phyloP scores from a whole-genome alignment of 768 basidiomycete species.

The Mycena polygramma region DNA sequence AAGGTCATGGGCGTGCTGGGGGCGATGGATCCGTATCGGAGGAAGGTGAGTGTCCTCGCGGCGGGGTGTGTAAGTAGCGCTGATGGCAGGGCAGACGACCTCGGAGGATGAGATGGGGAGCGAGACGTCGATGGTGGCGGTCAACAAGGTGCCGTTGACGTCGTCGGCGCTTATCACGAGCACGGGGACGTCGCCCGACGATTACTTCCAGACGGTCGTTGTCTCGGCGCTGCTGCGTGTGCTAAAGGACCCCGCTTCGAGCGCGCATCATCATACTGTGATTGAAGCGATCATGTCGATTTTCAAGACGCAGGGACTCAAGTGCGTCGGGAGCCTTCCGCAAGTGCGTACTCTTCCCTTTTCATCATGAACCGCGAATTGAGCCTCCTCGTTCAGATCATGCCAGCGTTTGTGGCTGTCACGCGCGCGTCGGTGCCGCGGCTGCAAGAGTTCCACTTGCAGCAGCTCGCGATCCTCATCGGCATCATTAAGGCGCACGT shows the following conservation, averaged over 20 bases:
- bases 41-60: slow-evolving; percentile 83
- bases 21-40: slow-evolving; percentile 94
- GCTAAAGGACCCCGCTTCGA: slow-evolving; percentile 89
- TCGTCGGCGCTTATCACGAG: slow-evolving; percentile 57
- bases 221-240: slow-evolving; percentile 90
- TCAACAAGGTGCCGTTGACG: slow-evolving; percentile 76
- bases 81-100: slow-evolving; percentile 58
- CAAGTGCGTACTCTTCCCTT: slow-evolving; percentile 67
- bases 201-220: slow-evolving; percentile 98
- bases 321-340: slow-evolving; percentile 97
- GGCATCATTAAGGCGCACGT: slow-evolving; percentile 98
- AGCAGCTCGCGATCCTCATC: slow-evolving; percentile 95
- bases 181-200: slow-evolving; percentile 80
- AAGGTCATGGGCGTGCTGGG: slow-evolving; percentile 96
- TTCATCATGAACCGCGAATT: not conserved
- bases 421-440: slow-evolving; percentile 87
- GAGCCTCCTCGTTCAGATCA: slow-evolving; percentile 68
- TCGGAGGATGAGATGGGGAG: slow-evolving; percentile 47
- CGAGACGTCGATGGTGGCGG: slow-evolving; percentile 70
- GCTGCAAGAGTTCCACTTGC: slow-evolving; percentile 92
- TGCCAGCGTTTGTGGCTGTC: slow-evolving; percentile 93
- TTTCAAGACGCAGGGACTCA: slow-evolving; percentile 97
- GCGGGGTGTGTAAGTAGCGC: too few relatives aligned
- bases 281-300: slow-evolving; percentile 99
- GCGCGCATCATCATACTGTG: slow-evolving; percentile 89